Base-by-base conservation (phyloP, 2,329 filamentous ascomycete species). In the Basipetospora chlamydospora region DNA sequence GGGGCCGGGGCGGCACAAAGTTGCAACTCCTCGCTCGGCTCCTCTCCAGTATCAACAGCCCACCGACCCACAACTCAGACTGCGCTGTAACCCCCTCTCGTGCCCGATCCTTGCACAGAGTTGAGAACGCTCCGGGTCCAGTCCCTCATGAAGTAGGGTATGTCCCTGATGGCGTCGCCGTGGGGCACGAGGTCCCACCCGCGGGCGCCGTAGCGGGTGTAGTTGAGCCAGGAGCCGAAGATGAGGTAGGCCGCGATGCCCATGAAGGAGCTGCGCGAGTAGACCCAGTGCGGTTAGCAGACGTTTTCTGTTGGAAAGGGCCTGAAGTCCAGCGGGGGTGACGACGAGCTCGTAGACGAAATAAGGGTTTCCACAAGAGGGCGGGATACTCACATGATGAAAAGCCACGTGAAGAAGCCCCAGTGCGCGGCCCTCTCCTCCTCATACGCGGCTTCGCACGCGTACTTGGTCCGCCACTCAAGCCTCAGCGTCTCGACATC, bases 151-250 rank as follows among this genome's bases (percentile, higher is more conserved):
- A 96, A 69, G 53, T 95, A 96, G 3, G 90, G 90, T 15, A 95
- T 61, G 51, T 98, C 90, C 44, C 88, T 78, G 47, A 96, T 80
- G 1, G 83, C 81, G 56, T 98, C 90, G 45, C 82, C 82, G 54
- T 96, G 88, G 11, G 90, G 90, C 13, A 96, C 66, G 13, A 95
- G 69, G 50, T 96, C 90, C 87, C 87, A 96, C 39, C 90, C 90
- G 30, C 88, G 73, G 36, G 88, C 87, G 33, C 88, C 88, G 58
- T 94, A 94, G 43, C 87, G 82, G 63, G 86, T 95, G 69, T 96
- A 96, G 66, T 96, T 96, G 55, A 96, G 77, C 90, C 90, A 98
- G 15, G 87, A 93, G 44, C 88, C 87, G 52, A 96, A 96, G 55
- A 96, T 94, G 45, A 98, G 77, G 61, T 96, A 98, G 17, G 87